A percentile compares a stretch with the other conserved stretches of the same genome.
phyloP scores from a whole-genome alignment of 768 basidiomycete genomes.

The Rhizopogon vulgaris region DNA sequence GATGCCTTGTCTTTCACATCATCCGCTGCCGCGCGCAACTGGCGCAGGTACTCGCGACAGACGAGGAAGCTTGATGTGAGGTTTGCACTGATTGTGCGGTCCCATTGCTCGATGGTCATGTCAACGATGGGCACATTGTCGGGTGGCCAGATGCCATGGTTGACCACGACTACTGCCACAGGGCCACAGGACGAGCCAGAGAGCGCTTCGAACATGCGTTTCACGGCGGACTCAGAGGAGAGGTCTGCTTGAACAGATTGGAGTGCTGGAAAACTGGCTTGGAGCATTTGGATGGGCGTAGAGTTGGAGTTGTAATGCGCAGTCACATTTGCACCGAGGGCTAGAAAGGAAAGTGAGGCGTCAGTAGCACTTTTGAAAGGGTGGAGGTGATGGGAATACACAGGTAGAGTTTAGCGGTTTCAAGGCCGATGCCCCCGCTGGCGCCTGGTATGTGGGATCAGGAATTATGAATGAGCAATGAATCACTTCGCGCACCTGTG shows the following conservation, averaged over 20 bases:
- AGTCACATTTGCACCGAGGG: slow-evolving; percentile 64
- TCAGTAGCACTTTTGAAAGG: neutral
- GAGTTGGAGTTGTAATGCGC: slow-evolving; percentile 63
- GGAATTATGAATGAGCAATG: neutral
- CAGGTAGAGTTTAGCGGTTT: slow-evolving; percentile 51
- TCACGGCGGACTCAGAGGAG: slow-evolving; percentile 47
- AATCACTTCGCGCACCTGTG: slow-evolving; percentile 40
- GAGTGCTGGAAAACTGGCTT: slow-evolving; percentile 26
- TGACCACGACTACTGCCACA: slow-evolving; percentile 56
- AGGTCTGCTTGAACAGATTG: slow-evolving; percentile 52
- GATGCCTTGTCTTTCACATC: slow-evolving; percentile 47
- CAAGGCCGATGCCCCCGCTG: slow-evolving; percentile 70
- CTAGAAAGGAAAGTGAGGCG: slow-evolving; percentile 28
- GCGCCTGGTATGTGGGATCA: slow-evolving; percentile 41
- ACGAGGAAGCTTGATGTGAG: slow-evolving; percentile 67
- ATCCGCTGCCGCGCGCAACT: slow-evolving; percentile 31
- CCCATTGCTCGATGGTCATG: slow-evolving; percentile 62
- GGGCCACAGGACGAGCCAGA: slow-evolving; percentile 35
- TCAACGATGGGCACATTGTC: slow-evolving; percentile 45
- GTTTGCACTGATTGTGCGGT: slow-evolving; percentile 52
- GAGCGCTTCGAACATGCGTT: slow-evolving; percentile 38
- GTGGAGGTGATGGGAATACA: slow-evolving; percentile 29
- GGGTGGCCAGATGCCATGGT: slow-evolving; percentile 50
- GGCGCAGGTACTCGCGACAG: slow-evolving; percentile 49
- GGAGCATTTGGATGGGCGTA: slow-evolving; percentile 34